Evolutionary conservation across 805 yeast species (phyloP).

Genomic region (Teunomyces kruisii): DNA sequence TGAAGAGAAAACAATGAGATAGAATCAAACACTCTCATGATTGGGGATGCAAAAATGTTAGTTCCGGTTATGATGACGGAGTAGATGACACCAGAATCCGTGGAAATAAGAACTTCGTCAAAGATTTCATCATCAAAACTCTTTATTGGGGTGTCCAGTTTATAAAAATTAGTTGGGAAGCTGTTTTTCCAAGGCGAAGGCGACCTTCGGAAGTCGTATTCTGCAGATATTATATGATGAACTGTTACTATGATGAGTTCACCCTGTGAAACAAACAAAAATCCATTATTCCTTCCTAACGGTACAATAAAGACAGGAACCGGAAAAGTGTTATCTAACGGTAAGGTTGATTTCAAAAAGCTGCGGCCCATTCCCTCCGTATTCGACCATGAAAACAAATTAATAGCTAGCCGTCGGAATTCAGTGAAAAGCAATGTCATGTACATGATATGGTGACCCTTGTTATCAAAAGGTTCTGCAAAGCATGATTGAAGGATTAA

Average conservation of each 20-base stretch:
- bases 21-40: constrained; percentile 36
- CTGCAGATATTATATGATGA: constrained; percentile 50
- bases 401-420: constrained; percentile 33
- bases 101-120: constrained; percentile 33
- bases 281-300: constrained; percentile 31
- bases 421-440: constrained; percentile 38
- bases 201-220: constrained; percentile 30
- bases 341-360: constrained; percentile 36
- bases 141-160: constrained; percentile 22
- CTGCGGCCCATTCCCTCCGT: constrained; percentile 30
- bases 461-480: constrained; percentile 28
- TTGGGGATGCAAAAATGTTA: constrained; percentile 19
- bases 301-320: constrained; percentile 47
- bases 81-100: constrained; percentile 36
- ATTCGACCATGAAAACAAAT: constrained; percentile 42
- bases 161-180: constrained; percentile 43
- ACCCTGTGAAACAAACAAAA: constrained; percentile 38
- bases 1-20: constrained; percentile 35
- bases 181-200: constrained; percentile 18
- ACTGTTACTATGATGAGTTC: constrained; percentile 36
- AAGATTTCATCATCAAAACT: constrained; percentile 1
- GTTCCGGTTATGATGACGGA: constrained; percentile 23
- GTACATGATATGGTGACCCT: constrained; percentile 31
- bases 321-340: constrained; percentile 38
- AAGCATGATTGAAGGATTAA: constrained; percentile 43